Percentiles rank a stretch among this genome's conserved stretches.
Evolutionary conservation across 768 basidiomycete genomes (phyloP).

Genomic region (Agaricus sinodeliciosus): DNA sequence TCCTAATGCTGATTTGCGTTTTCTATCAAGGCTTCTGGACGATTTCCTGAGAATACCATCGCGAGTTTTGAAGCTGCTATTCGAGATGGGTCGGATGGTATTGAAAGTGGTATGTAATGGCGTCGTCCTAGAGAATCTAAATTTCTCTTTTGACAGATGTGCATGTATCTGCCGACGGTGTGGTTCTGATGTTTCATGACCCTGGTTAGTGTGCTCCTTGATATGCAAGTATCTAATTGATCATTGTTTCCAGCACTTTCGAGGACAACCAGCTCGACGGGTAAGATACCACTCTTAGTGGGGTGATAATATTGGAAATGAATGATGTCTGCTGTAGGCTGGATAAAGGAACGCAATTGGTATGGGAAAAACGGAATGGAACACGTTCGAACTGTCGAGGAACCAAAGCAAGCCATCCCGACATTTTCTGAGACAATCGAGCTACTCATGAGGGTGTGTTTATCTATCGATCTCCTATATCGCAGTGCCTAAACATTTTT

Average conservation of each 20-base stretch:
- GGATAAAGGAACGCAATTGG: slow-evolving; percentile 35
- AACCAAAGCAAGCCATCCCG: slow-evolving; percentile 82
- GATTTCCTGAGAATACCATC: slow-evolving; percentile 90
- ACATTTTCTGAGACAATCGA: slow-evolving; percentile 82
- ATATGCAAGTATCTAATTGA: background rate
- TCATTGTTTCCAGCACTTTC: no score
- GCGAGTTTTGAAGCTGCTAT: slow-evolving; percentile 95
- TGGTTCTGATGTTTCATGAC: slow-evolving; percentile 96
- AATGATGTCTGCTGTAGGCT: slow-evolving; percentile 5
- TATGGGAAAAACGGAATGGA: slow-evolving; percentile 66
- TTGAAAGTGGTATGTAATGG: slow-evolving; percentile 86
- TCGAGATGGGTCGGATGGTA: slow-evolving; percentile 89
- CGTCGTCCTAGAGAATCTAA: background rate
- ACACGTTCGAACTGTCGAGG: slow-evolving; percentile 71
- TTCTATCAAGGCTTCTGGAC: slow-evolving; percentile 65
- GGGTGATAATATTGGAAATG: no score
- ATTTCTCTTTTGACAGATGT: slow-evolving; percentile 73
- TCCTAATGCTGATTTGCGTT: background rate
- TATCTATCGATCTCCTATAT: no score
- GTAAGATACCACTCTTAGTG: no score
- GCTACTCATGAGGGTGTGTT: slow-evolving; percentile 61
- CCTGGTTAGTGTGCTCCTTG: slow-evolving; percentile 42
- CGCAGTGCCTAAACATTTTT: background rate
- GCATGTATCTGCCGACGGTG: slow-evolving; percentile 82
- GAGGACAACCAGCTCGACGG: no score